Conservation (phyloP, 108 stramenopile species). For the Schizochytrium sp. region DNA sequence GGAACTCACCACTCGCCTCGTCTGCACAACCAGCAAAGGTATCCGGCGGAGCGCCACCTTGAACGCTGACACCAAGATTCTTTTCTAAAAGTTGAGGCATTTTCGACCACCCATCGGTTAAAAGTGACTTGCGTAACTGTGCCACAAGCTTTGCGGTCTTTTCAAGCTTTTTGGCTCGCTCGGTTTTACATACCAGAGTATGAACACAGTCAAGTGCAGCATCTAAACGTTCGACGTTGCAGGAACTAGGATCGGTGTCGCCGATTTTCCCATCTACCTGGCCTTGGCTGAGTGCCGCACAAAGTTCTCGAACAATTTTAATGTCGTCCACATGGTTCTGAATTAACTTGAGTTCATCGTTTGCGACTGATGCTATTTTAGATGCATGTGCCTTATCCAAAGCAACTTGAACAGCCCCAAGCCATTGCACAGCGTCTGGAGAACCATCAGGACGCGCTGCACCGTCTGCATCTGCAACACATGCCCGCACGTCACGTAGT, state of each 20-base stretch:
- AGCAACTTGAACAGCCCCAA: conserved; percentile 35
- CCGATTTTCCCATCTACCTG: conserved; percentile 13
- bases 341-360: conserved; percentile 38
- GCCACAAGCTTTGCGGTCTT: conserved; percentile 58
- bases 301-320: conserved; percentile 43
- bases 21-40: neutral
- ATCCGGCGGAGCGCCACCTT: conserved; percentile 56
- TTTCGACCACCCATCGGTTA: conserved; percentile 5
- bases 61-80: conserved; percentile 25
- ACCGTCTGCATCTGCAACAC: conserved; percentile 34
- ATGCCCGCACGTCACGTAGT: conserved; percentile 24
- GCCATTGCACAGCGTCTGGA: conserved; percentile 24
- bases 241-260: neutral
- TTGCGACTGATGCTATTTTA: neutral
- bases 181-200: conserved; percentile 53
- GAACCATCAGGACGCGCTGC: neutral
- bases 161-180: conserved; percentile 49
- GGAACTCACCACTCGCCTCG: conserved; percentile 36
- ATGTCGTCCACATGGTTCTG: conserved; percentile 57
- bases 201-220: neutral
- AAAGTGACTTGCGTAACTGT: conserved; percentile 9
- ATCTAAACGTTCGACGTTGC: conserved; percentile 10
- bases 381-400: conserved; percentile 6
- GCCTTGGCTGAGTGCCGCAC: conserved; percentile 45
- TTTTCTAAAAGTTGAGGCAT: neutral